Evolutionary conservation across 2,329 filamentous ascomycete species (phyloP).

Genomic region (Aspergillus awamori): DNA sequence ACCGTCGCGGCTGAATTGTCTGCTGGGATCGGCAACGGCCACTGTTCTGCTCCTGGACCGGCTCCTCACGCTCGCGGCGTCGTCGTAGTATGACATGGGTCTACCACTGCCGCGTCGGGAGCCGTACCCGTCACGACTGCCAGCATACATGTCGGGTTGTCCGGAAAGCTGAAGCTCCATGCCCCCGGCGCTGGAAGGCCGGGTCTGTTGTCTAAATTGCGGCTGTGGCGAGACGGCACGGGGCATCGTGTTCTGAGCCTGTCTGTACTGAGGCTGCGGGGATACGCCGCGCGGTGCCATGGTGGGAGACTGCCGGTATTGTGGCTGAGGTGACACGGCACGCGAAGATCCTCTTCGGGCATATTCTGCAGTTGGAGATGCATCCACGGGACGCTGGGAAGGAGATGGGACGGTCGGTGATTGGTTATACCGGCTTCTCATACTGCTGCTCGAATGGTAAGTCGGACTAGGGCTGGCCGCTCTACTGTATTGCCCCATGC

Average conservation of each 20-base stretch:
- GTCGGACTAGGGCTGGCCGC: slow-evolving; percentile 49
- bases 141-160: slow-evolving; percentile 60
- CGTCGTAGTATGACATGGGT: slow-evolving; percentile 55
- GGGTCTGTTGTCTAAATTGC: slow-evolving; percentile 53
- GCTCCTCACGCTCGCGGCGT: slow-evolving; percentile 52
- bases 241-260: slow-evolving; percentile 39
- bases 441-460: slow-evolving; percentile 49
- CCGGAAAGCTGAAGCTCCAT: slow-evolving; percentile 72
- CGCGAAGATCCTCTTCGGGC: slow-evolving; percentile 36
- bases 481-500: slow-evolving; percentile 47
- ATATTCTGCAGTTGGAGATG: slow-evolving; percentile 46
- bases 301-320: slow-evolving; percentile 11
- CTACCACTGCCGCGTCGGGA: slow-evolving; percentile 46
- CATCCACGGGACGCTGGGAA: slow-evolving; percentile 39
- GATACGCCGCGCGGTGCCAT: slow-evolving; percentile 15
- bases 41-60: slow-evolving; percentile 77
- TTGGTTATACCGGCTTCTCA: slow-evolving; percentile 43
- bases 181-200: slow-evolving; percentile 53
- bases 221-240: slow-evolving; percentile 57
- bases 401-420: slow-evolving; percentile 37
- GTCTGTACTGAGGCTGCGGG: slow-evolving; percentile 13
- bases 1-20: slow-evolving; percentile 83
- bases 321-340: slow-evolving; percentile 16
- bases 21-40: slow-evolving; percentile 67
- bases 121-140: slow-evolving; percentile 35